Base-by-base conservation (phyloP, 768 basidiomycete genomes). In the Obba rivulosa region DNA sequence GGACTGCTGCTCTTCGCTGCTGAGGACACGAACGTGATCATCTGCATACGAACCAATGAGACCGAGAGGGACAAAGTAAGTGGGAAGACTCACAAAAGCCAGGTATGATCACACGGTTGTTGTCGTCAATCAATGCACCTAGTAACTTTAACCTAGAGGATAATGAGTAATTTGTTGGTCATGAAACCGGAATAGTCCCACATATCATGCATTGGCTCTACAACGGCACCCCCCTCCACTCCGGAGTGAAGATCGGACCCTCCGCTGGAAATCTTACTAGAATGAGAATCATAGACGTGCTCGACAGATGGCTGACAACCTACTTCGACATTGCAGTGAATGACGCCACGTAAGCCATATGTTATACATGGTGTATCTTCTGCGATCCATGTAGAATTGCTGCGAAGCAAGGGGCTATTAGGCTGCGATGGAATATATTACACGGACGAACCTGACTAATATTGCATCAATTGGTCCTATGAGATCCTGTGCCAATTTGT, bases 371-470 rank as follows among this genome's bases (percentile, higher is more conserved):
- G 94, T 5, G 81, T 79, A 54, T 87, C 81, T 57, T 96, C 91
- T 11, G 86, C 86, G 54, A 98, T 92, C 94, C 95, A 99, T 9
- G 91, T 94, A 18, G 94, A 97, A 62, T 99, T 98, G 56, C 89
- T 91, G 51, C 10, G 16, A 1, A 45, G 1, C 17, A 22, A 25
- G 45, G 2, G 50, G 41, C 22, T n/a, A 51, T 4, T 13, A 31
- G 13, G 16, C 16, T 2, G 7, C 17, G 35, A 46, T 14, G 14
- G 24, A 16, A 5, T 10, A 21, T 38, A 31, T 8, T 4, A 5
- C 40, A 28, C 57, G 20, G 18, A 34, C 63, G 34, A 48, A 88
- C 87, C 88, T 91, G 51, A 92, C 85, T 16, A 97, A 69, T 48
- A 98, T 92, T 1, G 87, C 87, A 67, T 97, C 92, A 39, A 97